A percentile compares a stretch with the other conserved stretches of the same genome.
Conservation (phyloP, 2,329 filamentous ascomycete species). For the Colletotrichum gigasporum region DNA sequence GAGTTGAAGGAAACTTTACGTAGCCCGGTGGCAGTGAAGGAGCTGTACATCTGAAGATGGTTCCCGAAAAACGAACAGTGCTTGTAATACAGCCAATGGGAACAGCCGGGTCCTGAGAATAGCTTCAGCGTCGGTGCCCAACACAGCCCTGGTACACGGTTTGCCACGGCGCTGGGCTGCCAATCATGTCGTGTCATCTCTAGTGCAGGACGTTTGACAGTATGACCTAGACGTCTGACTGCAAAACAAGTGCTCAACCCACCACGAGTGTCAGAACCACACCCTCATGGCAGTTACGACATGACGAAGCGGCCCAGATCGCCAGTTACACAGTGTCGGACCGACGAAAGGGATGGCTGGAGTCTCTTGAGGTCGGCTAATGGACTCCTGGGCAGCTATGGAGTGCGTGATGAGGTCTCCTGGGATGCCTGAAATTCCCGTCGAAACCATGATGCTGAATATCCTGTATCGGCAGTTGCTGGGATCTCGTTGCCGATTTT, state of each 20-base stretch:
- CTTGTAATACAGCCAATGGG: neutral
- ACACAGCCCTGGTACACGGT: neutral
- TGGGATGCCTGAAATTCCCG: neutral
- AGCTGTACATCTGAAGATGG: neutral
- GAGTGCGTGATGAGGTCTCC: too few species aligned
- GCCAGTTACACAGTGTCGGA: conserved; percentile 13
- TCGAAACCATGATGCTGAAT: neutral
- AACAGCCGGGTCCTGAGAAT: neutral
- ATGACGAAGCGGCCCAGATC: neutral
- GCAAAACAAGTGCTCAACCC: neutral
- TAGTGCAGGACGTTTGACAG: neutral
- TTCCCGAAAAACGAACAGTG: neutral
- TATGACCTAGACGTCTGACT: conserved; percentile 1
- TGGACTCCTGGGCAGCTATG: neutral
- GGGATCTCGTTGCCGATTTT: too few species aligned
- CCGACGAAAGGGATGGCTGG: neutral
- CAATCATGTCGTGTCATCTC: neutral
- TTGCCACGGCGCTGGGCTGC: conserved; percentile 1
- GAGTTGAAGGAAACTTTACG: neutral
- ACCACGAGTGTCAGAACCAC: neutral
- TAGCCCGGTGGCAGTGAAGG: too few species aligned
- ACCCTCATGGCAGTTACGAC: neutral
- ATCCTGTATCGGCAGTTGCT: too few species aligned
- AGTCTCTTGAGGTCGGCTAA: neutral
- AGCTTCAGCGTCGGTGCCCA: neutral